Evolutionary conservation across 2,329 filamentous ascomycete species (phyloP).

Genomic region (Sclerotinia spermophila): DNA sequence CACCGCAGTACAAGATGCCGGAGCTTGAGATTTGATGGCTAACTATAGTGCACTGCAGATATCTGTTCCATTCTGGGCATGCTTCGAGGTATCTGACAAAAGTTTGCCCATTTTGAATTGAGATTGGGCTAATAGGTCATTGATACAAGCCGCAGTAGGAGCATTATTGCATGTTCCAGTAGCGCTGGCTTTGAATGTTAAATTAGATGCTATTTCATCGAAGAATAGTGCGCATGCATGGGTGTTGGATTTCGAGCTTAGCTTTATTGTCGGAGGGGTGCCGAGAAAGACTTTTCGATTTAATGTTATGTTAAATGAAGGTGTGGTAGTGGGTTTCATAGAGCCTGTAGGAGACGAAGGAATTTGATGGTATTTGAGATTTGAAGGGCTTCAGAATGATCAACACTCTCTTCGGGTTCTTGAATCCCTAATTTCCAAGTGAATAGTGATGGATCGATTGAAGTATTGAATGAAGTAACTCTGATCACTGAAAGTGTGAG

Average conservation of each 20-base stretch:
- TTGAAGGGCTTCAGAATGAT: neutral
- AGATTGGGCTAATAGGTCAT: neutral
- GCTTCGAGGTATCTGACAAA: neutral
- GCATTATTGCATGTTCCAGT: neutral
- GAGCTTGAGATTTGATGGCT: neutral
- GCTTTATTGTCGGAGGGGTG: neutral
- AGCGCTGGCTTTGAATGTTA: neutral
- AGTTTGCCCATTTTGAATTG: neutral
- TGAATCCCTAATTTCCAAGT: neutral
- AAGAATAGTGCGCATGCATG: neutral
- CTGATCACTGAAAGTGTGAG: neutral
- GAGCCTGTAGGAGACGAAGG: neutral
- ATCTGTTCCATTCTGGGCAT: neutral
- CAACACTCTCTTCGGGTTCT: neutral
- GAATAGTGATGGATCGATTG: neutral
- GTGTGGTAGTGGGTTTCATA: neutral
- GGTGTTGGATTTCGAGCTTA: neutral
- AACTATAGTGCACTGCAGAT: neutral
- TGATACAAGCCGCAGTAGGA: neutral
- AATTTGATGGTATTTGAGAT: neutral
- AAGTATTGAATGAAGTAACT: constrained; percentile 2
- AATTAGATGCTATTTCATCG: neutral
- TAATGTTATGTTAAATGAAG: neutral
- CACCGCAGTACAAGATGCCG: neutral
- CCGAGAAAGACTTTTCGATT: neutral